phyloP scores from a whole-genome alignment of 768 basidiomycete species.

The Royoungia palumana region DNA sequence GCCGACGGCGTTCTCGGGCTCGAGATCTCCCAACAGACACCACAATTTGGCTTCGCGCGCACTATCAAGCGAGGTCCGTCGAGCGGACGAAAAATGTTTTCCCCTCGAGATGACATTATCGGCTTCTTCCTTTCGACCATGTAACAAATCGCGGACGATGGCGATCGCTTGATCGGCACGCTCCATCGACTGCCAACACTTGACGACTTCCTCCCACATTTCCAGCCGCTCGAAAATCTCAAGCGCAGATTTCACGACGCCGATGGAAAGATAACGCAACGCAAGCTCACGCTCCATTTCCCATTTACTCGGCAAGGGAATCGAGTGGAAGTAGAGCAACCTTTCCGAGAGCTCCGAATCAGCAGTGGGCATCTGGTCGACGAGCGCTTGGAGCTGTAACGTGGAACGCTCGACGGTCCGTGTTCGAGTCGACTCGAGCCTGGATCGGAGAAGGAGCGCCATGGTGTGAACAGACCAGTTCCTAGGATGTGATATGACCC shows the following conservation, averaged over 20 bases:
- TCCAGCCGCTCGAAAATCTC: conserved; percentile 93
- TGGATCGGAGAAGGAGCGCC: conserved; percentile 89
- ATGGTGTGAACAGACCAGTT: conserved; percentile 99
- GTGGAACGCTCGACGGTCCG: conserved; percentile 92
- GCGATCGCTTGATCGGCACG: conserved; percentile 70
- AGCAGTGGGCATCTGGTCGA: conserved; percentile 93
- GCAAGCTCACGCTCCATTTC: conserved; percentile 92
- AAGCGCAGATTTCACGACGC: conserved; percentile 85
- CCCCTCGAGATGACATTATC: conserved; percentile 64
- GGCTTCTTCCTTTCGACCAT: conserved; percentile 80
- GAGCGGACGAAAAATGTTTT: conserved; percentile 45
- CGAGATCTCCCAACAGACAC: conserved; percentile 93
- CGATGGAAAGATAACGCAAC: conserved; percentile 73
- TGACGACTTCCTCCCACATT: conserved; percentile 98
- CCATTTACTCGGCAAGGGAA: conserved; percentile 88
- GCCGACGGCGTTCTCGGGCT: conserved; percentile 60
- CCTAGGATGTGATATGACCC: conserved; percentile 82
- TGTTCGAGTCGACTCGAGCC: conserved; percentile 83
- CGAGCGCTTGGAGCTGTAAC: conserved; percentile 89
- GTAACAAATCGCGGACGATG: conserved; percentile 82
- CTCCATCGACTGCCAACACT: conserved; percentile 83
- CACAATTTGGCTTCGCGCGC: conserved; percentile 86
- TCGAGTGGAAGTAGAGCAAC: conserved; percentile 72
- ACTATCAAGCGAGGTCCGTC: conserved; percentile 50
- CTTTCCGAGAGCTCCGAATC: conserved; percentile 75